phyloP scores from a whole-genome alignment of 352 stramenopile species.

The Salisapilia sapeloensis region DNA sequence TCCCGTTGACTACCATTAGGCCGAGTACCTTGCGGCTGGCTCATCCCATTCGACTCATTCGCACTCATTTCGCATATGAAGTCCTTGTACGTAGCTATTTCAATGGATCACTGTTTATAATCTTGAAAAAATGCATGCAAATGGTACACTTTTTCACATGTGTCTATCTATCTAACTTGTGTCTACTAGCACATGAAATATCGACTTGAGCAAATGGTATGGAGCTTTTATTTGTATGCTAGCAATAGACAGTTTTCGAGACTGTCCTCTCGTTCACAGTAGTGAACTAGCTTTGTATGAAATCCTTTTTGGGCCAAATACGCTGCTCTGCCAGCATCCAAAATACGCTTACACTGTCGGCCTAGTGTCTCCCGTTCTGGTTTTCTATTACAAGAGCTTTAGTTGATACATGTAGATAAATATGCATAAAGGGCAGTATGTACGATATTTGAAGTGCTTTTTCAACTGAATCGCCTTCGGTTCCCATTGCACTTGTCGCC shows the following conservation, averaged over 20 bases:
- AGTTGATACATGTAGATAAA: background rate
- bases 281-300: conserved; percentile 56
- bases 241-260: conserved; percentile 72
- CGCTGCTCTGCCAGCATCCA: conserved; percentile 45
- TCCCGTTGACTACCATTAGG: conserved; percentile 12
- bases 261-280: conserved; percentile 53
- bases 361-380: conserved; percentile 36
- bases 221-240: conserved; percentile 18
- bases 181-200: too few species aligned
- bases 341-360: conserved; percentile 58
- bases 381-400: conserved; percentile 20
- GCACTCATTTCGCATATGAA: too few species aligned
- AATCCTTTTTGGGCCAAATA: conserved; percentile 31
- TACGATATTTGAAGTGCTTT: conserved; percentile 56
- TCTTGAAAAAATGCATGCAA: too few species aligned
- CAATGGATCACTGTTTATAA: too few species aligned
- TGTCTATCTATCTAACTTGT: too few species aligned
- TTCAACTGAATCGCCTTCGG: conserved; percentile 42
- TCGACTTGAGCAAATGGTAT: too few species aligned
- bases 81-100: too few species aligned
- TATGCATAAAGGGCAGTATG: background rate
- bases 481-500: conserved; percentile 58
- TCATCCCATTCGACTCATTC: too few species aligned
- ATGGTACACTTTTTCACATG: too few species aligned
- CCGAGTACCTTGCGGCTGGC: too few species aligned